Conservation (phyloP, 2,329 filamentous ascomycete genomes). For the Sarocladiaceae sp. region DNA sequence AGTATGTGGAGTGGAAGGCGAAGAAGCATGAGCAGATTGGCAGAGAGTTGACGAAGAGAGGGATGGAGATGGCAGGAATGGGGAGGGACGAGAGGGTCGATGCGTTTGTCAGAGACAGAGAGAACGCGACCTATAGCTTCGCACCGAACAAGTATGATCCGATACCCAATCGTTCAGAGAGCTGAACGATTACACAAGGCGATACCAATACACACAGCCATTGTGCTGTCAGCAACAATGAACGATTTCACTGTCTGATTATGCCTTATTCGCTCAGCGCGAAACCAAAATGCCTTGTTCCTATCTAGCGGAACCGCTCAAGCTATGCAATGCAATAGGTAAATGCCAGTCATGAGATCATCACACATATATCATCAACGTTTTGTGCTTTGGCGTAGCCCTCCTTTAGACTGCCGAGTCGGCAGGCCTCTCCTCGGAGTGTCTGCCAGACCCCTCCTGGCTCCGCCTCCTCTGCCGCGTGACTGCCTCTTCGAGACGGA, state of each 20-base stretch:
- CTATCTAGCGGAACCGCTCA: not conserved
- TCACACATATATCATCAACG: not conserved
- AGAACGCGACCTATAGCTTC: slow-evolving; percentile 8
- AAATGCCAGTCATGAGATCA: not conserved
- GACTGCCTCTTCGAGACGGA: not conserved
- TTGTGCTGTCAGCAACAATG: not conserved
- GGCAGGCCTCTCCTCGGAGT: not conserved
- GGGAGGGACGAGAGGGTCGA: slow-evolving; percentile 66
- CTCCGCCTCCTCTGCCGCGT: not conserved
- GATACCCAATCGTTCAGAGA: not conserved
- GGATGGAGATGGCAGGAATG: slow-evolving; percentile 45
- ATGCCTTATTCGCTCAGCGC: not conserved
- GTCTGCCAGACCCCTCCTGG: not conserved
- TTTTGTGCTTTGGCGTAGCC: not conserved
- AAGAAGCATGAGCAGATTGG: slow-evolving; percentile 63
- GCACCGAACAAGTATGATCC: slow-evolving; percentile 3
- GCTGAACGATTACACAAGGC: too few species aligned
- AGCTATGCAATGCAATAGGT: not conserved
- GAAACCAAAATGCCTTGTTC: not conserved
- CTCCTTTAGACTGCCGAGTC: not conserved
- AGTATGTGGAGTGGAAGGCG: slow-evolving; percentile 62
- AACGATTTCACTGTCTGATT: not conserved
- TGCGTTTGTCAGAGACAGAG: slow-evolving; percentile 63
- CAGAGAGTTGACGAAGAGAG: slow-evolving; percentile 49
- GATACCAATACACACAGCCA: not conserved